Evolutionary conservation across 2,329 filamentous ascomycete genomes (phyloP).

Genomic region (Ilyonectria destructans): DNA sequence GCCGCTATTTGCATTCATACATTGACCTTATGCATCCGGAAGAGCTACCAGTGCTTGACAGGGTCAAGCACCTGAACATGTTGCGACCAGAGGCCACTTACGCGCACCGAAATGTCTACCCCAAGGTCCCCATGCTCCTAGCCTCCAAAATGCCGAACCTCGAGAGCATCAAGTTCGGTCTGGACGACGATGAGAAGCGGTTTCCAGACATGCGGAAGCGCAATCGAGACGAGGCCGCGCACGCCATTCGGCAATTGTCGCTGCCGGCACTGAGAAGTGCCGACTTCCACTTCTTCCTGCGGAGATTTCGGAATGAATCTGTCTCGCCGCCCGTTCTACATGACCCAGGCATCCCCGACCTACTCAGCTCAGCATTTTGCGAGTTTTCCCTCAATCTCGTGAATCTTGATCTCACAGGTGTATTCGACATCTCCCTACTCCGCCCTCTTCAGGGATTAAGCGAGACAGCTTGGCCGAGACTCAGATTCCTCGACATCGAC

Average conservation of each 20-base stretch:
- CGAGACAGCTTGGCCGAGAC: constrained; percentile 6
- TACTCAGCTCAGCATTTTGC: constrained; percentile 16
- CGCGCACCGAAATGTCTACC: constrained; percentile 20
- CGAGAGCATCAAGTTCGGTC: constrained; percentile 6
- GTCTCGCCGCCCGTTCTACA: neutral
- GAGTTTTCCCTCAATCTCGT: constrained; percentile 20
- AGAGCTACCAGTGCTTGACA: constrained; percentile 4
- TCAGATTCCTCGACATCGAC: constrained; percentile 11
- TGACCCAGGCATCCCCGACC: constrained; percentile 2
- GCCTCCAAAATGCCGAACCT: constrained; percentile 29
- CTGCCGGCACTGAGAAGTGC: constrained; percentile 11
- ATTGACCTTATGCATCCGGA: constrained; percentile 15
- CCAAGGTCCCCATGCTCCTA: constrained; percentile 19
- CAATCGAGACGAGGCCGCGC: constrained; percentile 19
- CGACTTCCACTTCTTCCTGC: constrained; percentile 16
- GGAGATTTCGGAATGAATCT: constrained; percentile 3
- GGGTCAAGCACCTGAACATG: constrained; percentile 14
- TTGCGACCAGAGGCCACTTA: neutral
- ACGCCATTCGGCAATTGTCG: neutral
- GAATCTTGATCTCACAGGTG: constrained; percentile 18
- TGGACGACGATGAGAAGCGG: constrained; percentile 22
- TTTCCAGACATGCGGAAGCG: constrained; percentile 14
- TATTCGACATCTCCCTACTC: constrained; percentile 13
- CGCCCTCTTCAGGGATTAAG: constrained; percentile 9
- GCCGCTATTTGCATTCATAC: constrained; percentile 29